Conservation (phyloP, 1,284 basidiomycete species). For the Porogramme epimiltina region DNA sequence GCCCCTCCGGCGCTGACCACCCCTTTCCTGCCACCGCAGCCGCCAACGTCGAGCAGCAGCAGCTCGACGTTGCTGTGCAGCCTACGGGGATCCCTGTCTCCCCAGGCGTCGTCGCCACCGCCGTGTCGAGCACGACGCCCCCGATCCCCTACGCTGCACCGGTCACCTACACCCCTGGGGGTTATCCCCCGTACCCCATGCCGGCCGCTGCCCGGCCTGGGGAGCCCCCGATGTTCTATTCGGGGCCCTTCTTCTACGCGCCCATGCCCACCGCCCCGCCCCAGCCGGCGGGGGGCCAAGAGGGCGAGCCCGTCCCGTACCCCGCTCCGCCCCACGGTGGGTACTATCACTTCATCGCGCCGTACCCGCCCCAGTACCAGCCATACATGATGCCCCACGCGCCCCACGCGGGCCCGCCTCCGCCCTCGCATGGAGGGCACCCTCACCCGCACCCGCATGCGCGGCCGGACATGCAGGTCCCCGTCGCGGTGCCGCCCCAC, state of each 20-base stretch:
- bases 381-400: constrained; percentile 46
- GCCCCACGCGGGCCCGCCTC: constrained; percentile 1
- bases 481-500: constrained; percentile 27
- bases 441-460: constrained; percentile 25
- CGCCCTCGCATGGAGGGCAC: constrained; percentile 1
- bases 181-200: constrained; percentile 52
- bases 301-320: constrained; percentile 47
- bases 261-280: constrained; percentile 42
- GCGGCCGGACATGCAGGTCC: constrained; percentile 43
- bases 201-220: constrained; percentile 49
- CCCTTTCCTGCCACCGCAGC: constrained; percentile 49
- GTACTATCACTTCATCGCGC: constrained; percentile 55
- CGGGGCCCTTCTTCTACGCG: constrained; percentile 44
- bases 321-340: constrained; percentile 37
- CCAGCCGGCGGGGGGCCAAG: constrained; percentile 47
- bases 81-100: constrained; percentile 42
- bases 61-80: constrained; percentile 47
- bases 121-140: constrained; percentile 42
- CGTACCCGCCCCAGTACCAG: constrained; percentile 44
- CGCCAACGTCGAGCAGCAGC: constrained; percentile 52
- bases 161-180: constrained; percentile 39
- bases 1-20: constrained; percentile 15
- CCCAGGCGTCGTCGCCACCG: constrained; percentile 42
- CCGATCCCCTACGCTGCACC: constrained; percentile 49
- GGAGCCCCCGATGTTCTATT: constrained; percentile 50